phyloP scores from a whole-genome alignment of 2,329 filamentous ascomycete species.

The Tothia fuscella region DNA sequence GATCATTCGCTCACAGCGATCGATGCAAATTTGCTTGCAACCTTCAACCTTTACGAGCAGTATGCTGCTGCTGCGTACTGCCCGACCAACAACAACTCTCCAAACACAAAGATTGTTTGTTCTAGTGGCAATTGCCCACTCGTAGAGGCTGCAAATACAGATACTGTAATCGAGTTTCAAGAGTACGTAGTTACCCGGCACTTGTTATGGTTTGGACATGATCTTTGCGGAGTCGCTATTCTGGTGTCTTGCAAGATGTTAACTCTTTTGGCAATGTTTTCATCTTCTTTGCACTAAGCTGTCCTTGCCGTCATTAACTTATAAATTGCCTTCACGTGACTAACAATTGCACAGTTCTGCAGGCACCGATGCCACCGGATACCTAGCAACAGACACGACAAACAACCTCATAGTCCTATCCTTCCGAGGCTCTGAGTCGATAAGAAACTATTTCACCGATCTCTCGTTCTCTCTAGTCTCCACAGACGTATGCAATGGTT shows the following conservation, averaged over 20 bases:
- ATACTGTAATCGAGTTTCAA: slow-evolving; percentile 11
- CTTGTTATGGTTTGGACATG: no score
- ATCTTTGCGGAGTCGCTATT: background rate
- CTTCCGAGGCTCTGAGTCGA: slow-evolving; percentile 45
- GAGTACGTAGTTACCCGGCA: no score
- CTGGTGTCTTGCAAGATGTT: no score
- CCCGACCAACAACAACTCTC: slow-evolving; percentile 33
- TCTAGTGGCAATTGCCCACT: slow-evolving; percentile 33
- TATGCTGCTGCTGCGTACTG: slow-evolving; percentile 44
- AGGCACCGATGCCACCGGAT: slow-evolving; percentile 34
- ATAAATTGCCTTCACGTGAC: background rate
- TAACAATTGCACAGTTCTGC: slow-evolving; percentile 16
- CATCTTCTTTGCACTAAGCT: no score
- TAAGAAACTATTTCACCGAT: slow-evolving; percentile 52
- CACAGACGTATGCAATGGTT: slow-evolving; percentile 33
- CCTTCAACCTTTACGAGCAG: slow-evolving; percentile 23
- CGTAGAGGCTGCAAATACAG: slow-evolving; percentile 38
- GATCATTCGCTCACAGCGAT: background rate
- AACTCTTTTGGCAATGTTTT: no score
- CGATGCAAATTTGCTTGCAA: background rate
- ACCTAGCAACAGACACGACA: slow-evolving; percentile 34
- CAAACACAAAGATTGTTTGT: slow-evolving; percentile 22
- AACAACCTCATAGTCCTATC: slow-evolving; percentile 46
- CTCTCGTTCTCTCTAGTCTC: slow-evolving; percentile 31
- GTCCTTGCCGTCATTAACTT: no score